These are phyloP conservation scores for Mucor ambiguus DNA, from an alignment of 371 early-diverging fungal species.

Conservation along the genomic window DNA sequence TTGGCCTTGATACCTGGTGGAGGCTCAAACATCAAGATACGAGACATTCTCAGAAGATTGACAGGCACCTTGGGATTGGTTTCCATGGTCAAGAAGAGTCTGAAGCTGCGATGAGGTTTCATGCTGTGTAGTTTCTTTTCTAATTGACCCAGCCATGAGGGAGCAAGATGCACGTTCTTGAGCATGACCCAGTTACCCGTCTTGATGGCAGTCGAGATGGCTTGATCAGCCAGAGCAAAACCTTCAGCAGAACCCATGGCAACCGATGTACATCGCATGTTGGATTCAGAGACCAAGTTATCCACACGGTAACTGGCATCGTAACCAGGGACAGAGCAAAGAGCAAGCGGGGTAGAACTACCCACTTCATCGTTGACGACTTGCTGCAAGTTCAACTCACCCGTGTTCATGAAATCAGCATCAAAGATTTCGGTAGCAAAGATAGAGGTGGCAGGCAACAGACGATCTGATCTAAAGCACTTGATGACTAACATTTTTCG, in stretches of 20 bases:
- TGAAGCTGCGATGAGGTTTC: constrained; percentile 84
- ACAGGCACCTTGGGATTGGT: constrained; percentile 96
- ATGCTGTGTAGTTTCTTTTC: constrained; percentile 92
- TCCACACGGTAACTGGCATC: constrained; percentile 97
- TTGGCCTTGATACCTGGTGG: constrained; percentile 96
- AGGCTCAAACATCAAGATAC: constrained; percentile 95
- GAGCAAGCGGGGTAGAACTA: constrained; percentile 81
- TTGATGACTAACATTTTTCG: constrained; percentile 82
- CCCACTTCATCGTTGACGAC: constrained; percentile 78
- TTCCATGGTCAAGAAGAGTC: constrained; percentile 97
- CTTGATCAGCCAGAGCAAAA: constrained; percentile 87
- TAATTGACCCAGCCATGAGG: constrained; percentile 91
- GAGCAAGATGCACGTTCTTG: constrained; percentile 97
- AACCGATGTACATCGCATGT: constrained; percentile 74
- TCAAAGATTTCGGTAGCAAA: constrained; percentile 85
- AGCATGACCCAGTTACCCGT: constrained; percentile 95
- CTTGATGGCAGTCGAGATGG: constrained; percentile 83
- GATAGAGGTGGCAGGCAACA: constrained; percentile 73
- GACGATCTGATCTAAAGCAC: constrained; percentile 88
- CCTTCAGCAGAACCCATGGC: constrained; percentile 99
- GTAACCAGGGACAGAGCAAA: constrained; percentile 94
- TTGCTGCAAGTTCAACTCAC: constrained; percentile 71
- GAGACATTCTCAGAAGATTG: constrained; percentile 87
- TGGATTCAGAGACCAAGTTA: constrained; percentile 75
- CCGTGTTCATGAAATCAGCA: constrained; percentile 54